phyloP scores from a whole-genome alignment of 257 asterid genomes.

The Echites panduratus region DNA sequence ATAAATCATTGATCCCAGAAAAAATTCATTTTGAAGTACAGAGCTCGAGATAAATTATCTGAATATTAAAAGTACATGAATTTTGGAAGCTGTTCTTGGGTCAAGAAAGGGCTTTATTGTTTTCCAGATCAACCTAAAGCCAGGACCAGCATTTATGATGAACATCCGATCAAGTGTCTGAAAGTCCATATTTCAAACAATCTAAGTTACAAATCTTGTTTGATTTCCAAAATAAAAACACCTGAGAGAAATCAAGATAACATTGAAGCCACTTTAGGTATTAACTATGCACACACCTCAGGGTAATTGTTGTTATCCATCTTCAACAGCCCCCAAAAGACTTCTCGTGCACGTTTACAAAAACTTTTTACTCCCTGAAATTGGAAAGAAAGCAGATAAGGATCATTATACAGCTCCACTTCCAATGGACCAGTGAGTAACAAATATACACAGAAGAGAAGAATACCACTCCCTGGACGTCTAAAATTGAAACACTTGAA shows the following conservation, averaged over 20 bases:
- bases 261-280: background rate
- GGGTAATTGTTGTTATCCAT: constrained; percentile 42
- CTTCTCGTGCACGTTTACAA: constrained; percentile 45
- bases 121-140: constrained; percentile 52
- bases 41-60: background rate
- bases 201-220: background rate
- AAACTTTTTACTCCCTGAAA: constrained; percentile 41
- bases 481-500: constrained; percentile 42
- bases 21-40: background rate
- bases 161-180: constrained; percentile 50
- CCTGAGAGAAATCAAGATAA: background rate
- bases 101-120: constrained; percentile 54
- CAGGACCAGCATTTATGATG: constrained; percentile 54
- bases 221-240: background rate
- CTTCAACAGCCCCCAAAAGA: constrained; percentile 45
- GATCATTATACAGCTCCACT: background rate
- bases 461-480: constrained; percentile 61
- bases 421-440: constrained; percentile 4
- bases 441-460: constrained; percentile 10
- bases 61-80: constrained; percentile 30
- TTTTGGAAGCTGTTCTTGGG: constrained; percentile 44
- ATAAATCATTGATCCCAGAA: background rate
- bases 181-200: constrained; percentile 5
- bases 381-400: background rate
- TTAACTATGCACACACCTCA: constrained; percentile 32